Evolutionary conservation across 352 stramenopile genomes (phyloP), one percentile per base, ranked within the genome.

Genomic region (Globisporangium ultimum): DNA sequence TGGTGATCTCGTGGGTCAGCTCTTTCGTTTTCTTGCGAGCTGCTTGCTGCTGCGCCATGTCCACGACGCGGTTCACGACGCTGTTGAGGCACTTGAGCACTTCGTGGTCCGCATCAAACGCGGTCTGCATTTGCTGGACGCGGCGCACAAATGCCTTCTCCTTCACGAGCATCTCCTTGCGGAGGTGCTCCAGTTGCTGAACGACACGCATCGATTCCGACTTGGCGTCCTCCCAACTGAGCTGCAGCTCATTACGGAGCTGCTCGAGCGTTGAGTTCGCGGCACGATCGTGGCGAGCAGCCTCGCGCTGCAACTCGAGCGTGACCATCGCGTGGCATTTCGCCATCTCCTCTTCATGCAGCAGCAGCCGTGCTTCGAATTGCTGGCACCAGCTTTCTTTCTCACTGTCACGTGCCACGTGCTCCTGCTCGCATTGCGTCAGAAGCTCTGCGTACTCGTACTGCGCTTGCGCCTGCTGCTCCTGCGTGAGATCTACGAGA

Each of bases 271-370:
- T 22, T 0, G 14, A 6, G 22, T 36, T 24, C 10, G 53, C 14
- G 0, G 48, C 49, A 0, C 41, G 5, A 2, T 55, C 36, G 22
- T 67, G 47, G 1, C 11, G 2, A 13, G 55, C 14, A 43, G 22
- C 15, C 53, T 15, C 34, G 10, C 49, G 40, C 22, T 14, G 1
- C 7, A 87, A 56, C 42, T 85, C 66, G 10, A 17, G 32, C 15
- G 55, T 13, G 3, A 77, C 58, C 0, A 63, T 48, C 8, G 15
- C 15, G 1, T 72, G 64, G 24, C 74, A 59, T 20, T 28, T 48
- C 40, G 58, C 55, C 43, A 81, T 68, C 9, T 73, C 63, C 13
- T 91, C 82, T 53, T 91, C 80, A 41, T 86, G 76, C 15, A 54
- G 48, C 36, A 78, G 59, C 18, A 89, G 46, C 3, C 58, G 53